phyloP scores from a whole-genome alignment of 306 rosid genomes.

The Potentilla sterilis region DNA sequence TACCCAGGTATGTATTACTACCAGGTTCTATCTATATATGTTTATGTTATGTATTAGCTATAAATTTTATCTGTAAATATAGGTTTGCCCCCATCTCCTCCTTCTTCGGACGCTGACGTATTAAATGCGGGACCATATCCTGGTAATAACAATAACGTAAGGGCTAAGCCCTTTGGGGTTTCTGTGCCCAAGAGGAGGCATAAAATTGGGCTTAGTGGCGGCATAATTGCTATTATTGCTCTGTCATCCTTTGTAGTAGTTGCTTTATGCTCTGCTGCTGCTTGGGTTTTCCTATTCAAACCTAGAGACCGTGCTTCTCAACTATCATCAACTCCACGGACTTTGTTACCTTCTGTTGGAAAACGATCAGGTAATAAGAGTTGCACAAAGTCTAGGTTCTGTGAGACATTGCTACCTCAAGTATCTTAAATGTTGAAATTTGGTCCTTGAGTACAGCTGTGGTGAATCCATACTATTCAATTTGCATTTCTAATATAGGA shows the following conservation, averaged over 20 bases:
- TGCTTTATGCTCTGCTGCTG: conserved; percentile 50
- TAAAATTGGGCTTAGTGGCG: conserved; percentile 53
- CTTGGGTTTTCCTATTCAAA: conserved; percentile 54
- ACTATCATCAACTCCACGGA: conserved; percentile 36
- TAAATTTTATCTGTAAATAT: conserved; percentile 24
- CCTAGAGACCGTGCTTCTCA: conserved; percentile 40
- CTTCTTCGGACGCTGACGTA: conserved; percentile 51
- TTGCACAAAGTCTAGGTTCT: background rate
- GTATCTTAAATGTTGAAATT: background rate
- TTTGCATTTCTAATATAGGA: background rate
- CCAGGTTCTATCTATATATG: conserved; percentile 3
- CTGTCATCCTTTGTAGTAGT: conserved; percentile 56
- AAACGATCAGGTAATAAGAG: conserved; percentile 64
- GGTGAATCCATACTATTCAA: background rate
- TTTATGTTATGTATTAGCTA: background rate
- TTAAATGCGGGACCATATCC: conserved; percentile 69
- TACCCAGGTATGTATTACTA: conserved; percentile 67
- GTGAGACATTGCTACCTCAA: background rate
- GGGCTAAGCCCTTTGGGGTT: conserved; percentile 88
- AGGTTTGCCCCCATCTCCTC: conserved; percentile 95
- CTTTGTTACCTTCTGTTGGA: conserved; percentile 42
- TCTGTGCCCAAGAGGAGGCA: conserved; percentile 56
- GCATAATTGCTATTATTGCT: conserved; percentile 54
- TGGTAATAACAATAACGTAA: conserved; percentile 42
- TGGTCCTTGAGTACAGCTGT: background rate